Conservation (phyloP, 2,329 filamentous ascomycete species). For the Cercospora sojina region DNA sequence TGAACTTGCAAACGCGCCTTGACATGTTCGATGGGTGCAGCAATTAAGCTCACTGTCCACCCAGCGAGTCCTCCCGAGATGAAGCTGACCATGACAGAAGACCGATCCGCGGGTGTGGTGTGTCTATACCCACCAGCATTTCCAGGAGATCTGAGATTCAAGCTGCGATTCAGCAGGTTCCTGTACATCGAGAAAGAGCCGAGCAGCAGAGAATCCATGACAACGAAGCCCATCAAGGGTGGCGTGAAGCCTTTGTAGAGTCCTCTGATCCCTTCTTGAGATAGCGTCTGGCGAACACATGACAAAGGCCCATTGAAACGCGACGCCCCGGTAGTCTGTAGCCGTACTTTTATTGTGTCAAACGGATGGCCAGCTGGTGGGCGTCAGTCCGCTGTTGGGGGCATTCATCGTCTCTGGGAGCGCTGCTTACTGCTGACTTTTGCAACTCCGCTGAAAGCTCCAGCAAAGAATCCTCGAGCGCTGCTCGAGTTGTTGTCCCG, state of each 20-base stretch:
- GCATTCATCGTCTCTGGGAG: background rate
- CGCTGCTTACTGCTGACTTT: background rate
- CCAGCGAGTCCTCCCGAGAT: constrained; percentile 85
- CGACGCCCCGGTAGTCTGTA: background rate
- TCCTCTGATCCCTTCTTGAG: background rate
- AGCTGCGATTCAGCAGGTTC: background rate
- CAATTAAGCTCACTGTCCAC: constrained; percentile 85
- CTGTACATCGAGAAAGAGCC: background rate
- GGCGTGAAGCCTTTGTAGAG: background rate
- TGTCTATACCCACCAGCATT: background rate
- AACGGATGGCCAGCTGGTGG: background rate
- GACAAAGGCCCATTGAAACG: background rate
- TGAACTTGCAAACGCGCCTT: constrained; percentile 84
- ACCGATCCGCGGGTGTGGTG: background rate
- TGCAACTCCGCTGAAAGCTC: background rate
- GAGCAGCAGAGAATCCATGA: background rate
- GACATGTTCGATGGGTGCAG: constrained; percentile 89
- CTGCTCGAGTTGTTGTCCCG: background rate
- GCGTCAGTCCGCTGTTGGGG: background rate
- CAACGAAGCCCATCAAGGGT: background rate
- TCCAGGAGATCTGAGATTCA: background rate
- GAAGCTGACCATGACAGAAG: background rate
- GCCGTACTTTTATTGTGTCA: background rate
- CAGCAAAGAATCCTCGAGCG: background rate
- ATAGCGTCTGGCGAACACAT: background rate